Evolutionary conservation across 345 rosid species (phyloP).

Genomic region (Salix arbutifolia): DNA sequence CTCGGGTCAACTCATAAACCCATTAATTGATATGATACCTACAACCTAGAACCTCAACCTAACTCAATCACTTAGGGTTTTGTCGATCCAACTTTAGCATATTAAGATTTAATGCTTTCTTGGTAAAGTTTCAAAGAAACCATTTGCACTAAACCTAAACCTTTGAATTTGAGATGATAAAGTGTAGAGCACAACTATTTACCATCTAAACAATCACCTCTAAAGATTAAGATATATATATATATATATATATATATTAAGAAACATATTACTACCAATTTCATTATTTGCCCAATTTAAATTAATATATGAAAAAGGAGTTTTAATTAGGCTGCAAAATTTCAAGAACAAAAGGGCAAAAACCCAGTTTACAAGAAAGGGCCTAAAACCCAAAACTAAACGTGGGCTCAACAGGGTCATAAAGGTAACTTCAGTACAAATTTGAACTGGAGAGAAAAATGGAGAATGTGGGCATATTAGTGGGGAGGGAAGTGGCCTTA

Average conservation of each 20-base stretch:
- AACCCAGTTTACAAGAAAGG: background rate
- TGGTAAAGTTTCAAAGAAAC: background rate
- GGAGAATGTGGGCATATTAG: slow-evolving; percentile 19
- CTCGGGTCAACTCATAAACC: too few species aligned
- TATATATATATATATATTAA: too few species aligned
- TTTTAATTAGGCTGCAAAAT: background rate
- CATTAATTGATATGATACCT: too few species aligned
- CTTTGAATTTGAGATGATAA: background rate
- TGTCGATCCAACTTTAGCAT: too few species aligned
- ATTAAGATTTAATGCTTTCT: too few species aligned
- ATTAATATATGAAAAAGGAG: background rate
- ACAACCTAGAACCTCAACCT: too few species aligned
- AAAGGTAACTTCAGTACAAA: background rate
- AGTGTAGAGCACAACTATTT: background rate
- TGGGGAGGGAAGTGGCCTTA: slow-evolving; percentile 19
- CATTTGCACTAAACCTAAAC: background rate
- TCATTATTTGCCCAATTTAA: background rate
- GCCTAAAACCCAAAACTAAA: background rate
- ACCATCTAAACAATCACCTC: background rate
- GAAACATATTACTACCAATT: background rate
- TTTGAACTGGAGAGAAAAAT: slow-evolving; percentile 3
- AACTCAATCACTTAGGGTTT: too few species aligned
- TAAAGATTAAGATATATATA: too few species aligned
- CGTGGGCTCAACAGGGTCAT: background rate
- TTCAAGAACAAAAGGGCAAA: background rate